phyloP scores from a whole-genome alignment of 1,139 yeast genomes.

The Pichia cactophila region DNA sequence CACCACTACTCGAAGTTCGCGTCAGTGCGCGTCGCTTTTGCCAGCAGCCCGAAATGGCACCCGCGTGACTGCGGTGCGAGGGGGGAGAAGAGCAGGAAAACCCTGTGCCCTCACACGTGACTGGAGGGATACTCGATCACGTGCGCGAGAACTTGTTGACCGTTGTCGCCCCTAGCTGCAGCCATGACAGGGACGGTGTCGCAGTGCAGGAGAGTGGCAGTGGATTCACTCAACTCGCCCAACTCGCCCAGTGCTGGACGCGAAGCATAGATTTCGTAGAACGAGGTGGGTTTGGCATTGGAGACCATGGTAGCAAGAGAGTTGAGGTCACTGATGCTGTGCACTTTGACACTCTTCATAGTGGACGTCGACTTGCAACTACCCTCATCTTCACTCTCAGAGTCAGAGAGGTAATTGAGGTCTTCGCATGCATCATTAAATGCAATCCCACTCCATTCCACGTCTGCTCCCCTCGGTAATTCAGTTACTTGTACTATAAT shows the following conservation, averaged over 20 bases:
- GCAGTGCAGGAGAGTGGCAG: background rate
- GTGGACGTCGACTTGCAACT: background rate
- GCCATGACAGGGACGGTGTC: background rate
- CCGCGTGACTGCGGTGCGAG: background rate
- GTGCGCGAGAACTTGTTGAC: background rate
- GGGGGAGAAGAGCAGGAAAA: background rate
- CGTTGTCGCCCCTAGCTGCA: background rate
- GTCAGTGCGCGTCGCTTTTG: no score
- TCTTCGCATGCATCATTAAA: constrained; percentile 26
- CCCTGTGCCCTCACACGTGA: background rate
- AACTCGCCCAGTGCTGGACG: background rate
- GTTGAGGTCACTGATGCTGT: background rate
- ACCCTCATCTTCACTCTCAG: constrained; percentile 2
- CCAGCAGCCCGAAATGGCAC: no score
- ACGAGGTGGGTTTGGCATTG: background rate
- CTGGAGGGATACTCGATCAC: background rate
- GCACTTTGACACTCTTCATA: constrained; percentile 4
- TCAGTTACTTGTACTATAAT: constrained; percentile 50
- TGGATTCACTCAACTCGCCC: no score
- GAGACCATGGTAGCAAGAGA: constrained; percentile 1
- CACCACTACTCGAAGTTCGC: no score
- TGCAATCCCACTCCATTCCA: constrained; percentile 73
- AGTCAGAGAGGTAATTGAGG: constrained; percentile 10
- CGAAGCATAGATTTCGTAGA: constrained; percentile 14
- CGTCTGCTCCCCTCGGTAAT: constrained; percentile 61